Evolutionary conservation across 192 early-diverging fungal genomes (phyloP).

Genomic region (Allomyces javanicus): DNA sequence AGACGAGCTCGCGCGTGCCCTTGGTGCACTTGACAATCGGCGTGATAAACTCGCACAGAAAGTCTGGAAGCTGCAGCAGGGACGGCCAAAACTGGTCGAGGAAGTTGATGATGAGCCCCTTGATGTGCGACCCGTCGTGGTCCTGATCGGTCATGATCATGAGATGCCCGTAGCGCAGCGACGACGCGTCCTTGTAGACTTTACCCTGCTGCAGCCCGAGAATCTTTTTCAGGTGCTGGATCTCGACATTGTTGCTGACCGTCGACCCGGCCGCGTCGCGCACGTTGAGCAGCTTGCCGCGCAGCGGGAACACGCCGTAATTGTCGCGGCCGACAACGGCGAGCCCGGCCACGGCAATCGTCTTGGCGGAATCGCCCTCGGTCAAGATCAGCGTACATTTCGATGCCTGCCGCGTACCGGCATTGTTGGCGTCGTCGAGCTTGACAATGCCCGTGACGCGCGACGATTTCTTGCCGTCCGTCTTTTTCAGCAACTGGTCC

Average conservation of each 20-base stretch:
- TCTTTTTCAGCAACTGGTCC: constrained; percentile 62
- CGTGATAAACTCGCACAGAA: constrained; percentile 89
- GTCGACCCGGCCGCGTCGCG: constrained; percentile 54
- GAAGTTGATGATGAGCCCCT: constrained; percentile 91
- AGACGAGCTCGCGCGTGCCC: constrained; percentile 36
- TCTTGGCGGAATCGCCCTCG: constrained; percentile 90
- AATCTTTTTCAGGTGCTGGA: constrained; percentile 74
- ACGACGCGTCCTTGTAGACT: constrained; percentile 45
- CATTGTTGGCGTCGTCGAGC: constrained; percentile 85
- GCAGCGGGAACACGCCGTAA: constrained; percentile 87
- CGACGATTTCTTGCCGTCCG: constrained; percentile 50
- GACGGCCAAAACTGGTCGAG: constrained; percentile 86
- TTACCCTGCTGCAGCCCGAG: constrained; percentile 76
- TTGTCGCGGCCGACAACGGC: constrained; percentile 71
- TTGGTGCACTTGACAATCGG: constrained; percentile 58
- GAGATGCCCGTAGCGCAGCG: constrained; percentile 79
- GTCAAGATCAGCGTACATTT: constrained; percentile 91
- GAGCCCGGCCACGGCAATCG: constrained; percentile 67
- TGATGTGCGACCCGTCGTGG: constrained; percentile 91
- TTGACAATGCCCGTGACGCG: constrained; percentile 65
- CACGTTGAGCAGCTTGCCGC: constrained; percentile 93
- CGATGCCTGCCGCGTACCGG: constrained; percentile 46
- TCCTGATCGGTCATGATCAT: constrained; percentile 99
- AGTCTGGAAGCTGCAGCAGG: constrained; percentile 71
- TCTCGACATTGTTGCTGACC: constrained; percentile 69